Percentiles rank a stretch among this genome's conserved stretches.
Evolutionary conservation across 2,329 filamentous ascomycete species (phyloP).

Genomic region (Hawksworthiomyces lignivorus): DNA sequence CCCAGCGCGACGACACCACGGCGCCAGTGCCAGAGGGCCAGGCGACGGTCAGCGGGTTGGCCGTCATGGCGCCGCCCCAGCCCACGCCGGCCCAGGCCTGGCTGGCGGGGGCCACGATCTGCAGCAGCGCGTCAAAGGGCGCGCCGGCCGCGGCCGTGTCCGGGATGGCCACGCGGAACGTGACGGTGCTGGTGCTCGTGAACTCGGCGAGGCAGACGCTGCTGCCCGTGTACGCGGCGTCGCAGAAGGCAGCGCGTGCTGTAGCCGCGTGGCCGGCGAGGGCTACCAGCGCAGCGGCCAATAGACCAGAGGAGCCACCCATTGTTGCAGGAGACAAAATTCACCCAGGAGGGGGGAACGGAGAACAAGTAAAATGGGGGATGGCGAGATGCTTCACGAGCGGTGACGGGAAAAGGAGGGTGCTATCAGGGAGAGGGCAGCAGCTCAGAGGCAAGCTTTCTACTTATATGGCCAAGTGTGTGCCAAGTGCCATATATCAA

Average conservation of each 20-base stretch:
- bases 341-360: no score
- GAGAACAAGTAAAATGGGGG: no score
- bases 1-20: conserved; percentile 29
- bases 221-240: background rate
- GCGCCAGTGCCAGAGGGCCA: conserved; percentile 29
- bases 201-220: conserved; percentile 16
- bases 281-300: background rate
- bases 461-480: no score
- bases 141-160: conserved; percentile 14
- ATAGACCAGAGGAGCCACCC: background rate
- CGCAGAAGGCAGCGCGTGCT: background rate
- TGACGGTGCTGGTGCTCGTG: conserved; percentile 12
- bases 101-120: conserved; percentile 26
- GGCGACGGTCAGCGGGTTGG: conserved; percentile 28
- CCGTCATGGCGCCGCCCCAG: conserved; percentile 32
- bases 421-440: no score
- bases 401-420: no score
- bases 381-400: no score
- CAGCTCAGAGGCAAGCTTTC: no score
- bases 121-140: conserved; percentile 28
- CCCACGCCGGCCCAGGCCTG: conserved; percentile 30
- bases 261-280: background rate
- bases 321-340: no score
- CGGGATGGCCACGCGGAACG: conserved; percentile 22
- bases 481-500: no score